Conservation (phyloP, 441 rosid species). For the Viola pubescens region DNA sequence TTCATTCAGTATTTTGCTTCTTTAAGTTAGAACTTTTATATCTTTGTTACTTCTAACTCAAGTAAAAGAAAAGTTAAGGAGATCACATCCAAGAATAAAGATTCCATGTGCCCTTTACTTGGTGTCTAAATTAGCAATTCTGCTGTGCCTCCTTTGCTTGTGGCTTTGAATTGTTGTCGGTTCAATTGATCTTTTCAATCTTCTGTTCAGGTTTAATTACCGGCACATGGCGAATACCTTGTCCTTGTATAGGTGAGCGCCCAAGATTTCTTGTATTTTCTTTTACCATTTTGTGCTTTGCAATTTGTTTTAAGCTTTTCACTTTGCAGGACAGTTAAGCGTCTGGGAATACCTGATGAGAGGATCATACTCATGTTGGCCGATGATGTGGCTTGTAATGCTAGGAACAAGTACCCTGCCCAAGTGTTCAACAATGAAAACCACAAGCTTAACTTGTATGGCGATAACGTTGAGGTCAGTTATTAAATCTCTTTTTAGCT, state of each 20-base stretch:
- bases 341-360: slow-evolving; percentile 93
- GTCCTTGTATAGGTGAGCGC: slow-evolving; percentile 72
- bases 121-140: neutral
- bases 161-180: slow-evolving; percentile 5
- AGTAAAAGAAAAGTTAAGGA: too few relatives aligned
- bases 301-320: neutral
- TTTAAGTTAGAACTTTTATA: too few relatives aligned
- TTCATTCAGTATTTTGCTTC: too few relatives aligned
- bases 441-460: slow-evolving; percentile 85
- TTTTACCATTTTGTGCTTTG: slow-evolving; percentile 3
- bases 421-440: slow-evolving; percentile 98
- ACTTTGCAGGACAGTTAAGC: slow-evolving; percentile 80
- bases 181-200: slow-evolving; percentile 15
- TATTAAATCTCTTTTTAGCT: slow-evolving; percentile 7
- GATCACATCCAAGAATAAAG: too few relatives aligned
- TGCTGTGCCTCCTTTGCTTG: neutral
- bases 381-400: slow-evolving; percentile 98
- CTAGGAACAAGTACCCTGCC: slow-evolving; percentile 92
- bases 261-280: slow-evolving; percentile 3
- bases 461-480: slow-evolving; percentile 93
- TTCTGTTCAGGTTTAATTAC: slow-evolving; percentile 79
- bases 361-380: slow-evolving; percentile 94
- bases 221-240: slow-evolving; percentile 96
- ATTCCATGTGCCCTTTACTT: too few relatives aligned
- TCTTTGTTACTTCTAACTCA: too few relatives aligned